phyloP scores from a whole-genome alignment of 2,329 filamentous ascomycete genomes.

The Aspergillus quadricinctus region DNA sequence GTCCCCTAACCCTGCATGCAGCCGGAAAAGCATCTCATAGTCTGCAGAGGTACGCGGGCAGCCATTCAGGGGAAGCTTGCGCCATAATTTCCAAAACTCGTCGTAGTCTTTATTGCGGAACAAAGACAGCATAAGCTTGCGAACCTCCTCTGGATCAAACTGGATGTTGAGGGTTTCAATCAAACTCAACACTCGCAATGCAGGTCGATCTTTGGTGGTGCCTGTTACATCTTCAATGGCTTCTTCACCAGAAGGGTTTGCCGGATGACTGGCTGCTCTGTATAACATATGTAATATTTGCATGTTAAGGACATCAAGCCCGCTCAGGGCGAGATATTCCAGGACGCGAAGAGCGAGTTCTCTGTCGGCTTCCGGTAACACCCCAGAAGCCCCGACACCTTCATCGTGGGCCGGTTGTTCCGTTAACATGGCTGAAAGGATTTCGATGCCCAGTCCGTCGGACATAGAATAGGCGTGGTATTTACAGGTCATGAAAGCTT shows the following conservation, averaged over 20 bases:
- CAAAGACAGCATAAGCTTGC: conserved; percentile 27
- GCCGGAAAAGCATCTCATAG: conserved; percentile 53
- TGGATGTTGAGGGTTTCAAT: conserved; percentile 25
- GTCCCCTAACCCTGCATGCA: conserved; percentile 45
- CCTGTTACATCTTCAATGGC: conserved; percentile 3
- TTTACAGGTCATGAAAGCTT: conserved; percentile 32
- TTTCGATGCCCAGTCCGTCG: conserved; percentile 28
- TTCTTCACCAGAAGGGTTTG: conserved; percentile 36
- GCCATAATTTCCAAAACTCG: conserved; percentile 60
- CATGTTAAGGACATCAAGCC: conserved; percentile 38
- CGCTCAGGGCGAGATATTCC: conserved; percentile 39
- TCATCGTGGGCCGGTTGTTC: conserved; percentile 11
- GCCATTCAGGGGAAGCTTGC: conserved; percentile 49
- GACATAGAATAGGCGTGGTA: conserved; percentile 32
- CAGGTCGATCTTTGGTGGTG: conserved; percentile 5
- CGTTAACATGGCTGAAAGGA: conserved; percentile 37
- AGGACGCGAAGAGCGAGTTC: conserved; percentile 39
- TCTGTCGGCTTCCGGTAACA: conserved; percentile 23
- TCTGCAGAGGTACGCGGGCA: conserved; percentile 48
- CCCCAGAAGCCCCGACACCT: conserved; percentile 6
- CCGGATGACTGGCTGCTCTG: conserved; percentile 33
- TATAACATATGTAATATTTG: conserved; percentile 47
- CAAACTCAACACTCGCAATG: conserved; percentile 23
- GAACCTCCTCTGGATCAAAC: conserved; percentile 26
- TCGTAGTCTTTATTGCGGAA: conserved; percentile 48